Conservation (phyloP, 2,329 filamentous ascomycete species). For the Exophiala bonariae region DNA sequence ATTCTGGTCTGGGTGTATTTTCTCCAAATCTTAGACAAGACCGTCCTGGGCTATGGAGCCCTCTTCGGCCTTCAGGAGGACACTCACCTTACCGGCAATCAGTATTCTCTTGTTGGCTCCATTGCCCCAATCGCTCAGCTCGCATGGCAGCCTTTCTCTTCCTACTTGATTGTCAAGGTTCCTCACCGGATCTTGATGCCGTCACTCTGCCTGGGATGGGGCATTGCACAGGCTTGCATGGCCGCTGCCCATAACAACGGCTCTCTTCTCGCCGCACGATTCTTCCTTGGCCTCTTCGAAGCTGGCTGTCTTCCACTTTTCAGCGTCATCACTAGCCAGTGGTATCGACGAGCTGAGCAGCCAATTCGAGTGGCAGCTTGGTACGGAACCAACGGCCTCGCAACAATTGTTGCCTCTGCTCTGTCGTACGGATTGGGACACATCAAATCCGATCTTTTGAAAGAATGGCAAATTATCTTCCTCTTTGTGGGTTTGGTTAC, state of each 20-base stretch:
- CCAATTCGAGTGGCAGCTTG: conserved; percentile 64
- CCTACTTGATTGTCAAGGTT: conserved; percentile 61
- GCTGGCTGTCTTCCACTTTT: conserved; percentile 51
- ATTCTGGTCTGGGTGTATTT: conserved; percentile 49
- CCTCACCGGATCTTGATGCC: conserved; percentile 62
- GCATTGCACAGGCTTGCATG: conserved; percentile 49
- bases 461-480: conserved; percentile 60
- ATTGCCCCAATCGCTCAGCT: conserved; percentile 62
- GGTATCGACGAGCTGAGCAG: conserved; percentile 58
- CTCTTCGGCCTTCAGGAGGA: conserved; percentile 56
- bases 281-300: conserved; percentile 56
- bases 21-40: conserved; percentile 58
- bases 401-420: conserved; percentile 58
- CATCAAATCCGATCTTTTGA: conserved; percentile 45
- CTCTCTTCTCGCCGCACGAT: conserved; percentile 49
- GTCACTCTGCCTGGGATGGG: conserved; percentile 47
- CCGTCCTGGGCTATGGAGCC: conserved; percentile 58
- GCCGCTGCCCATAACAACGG: conserved; percentile 48
- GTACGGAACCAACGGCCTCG: conserved; percentile 63
- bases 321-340: conserved; percentile 46
- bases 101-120: conserved; percentile 60
- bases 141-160: conserved; percentile 61
- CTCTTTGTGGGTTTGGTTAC: conserved; percentile 64
- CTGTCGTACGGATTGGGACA: conserved; percentile 60
- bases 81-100: conserved; percentile 50